Base-by-base conservation (phyloP, 306 rosid species). In the Quercus dentata region DNA sequence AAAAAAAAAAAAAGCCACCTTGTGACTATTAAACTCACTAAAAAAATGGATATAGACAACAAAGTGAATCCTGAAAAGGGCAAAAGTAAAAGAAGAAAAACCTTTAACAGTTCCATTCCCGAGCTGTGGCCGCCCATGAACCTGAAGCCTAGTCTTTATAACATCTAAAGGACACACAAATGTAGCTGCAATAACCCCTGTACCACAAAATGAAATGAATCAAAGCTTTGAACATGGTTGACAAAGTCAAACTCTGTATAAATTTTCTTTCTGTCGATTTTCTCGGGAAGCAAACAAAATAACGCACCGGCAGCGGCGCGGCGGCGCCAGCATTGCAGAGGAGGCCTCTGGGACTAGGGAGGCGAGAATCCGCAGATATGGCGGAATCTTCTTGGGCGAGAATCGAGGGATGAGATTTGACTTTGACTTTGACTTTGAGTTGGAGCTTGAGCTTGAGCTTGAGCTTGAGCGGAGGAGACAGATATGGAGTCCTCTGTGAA, bases 91-190 rank as follows among this genome's bases (percentile, higher is more conserved):
- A 82, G 21, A 77, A 17, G 65, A 30, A 56, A 27, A 74, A 84
- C 95, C 90, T 89, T 82, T 91, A 75, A 75, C 79, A 44, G 20
- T 74, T 80, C 84, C 87, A 64, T 82, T 86, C 14, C 78, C 74
- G 49, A 88, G 79, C 65, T 85, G 79, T 6, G 93, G 91, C 20
- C 82, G 46, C 71, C 97, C 97, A 65, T 91, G 94, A 74, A 92
- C 97, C 87, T 92, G 97, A 78, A 92, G 65, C 90, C 97, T 86
- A 69, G 97, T 90, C 90, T 92, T 92, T 84, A 92, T 92, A 20
- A 92, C 97, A 85, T 90, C 97, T 85, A 92, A 85, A 76, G 97
- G 97, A 62, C 97, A 92, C 31, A 92, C 97, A 71, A 92, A 92
- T 4, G 95, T 89, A 67, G 97, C 97, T 54, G 97, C 97, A 78